phyloP scores from a whole-genome alignment of 2,329 filamentous ascomycete species.

The Falciphora oryzae region DNA sequence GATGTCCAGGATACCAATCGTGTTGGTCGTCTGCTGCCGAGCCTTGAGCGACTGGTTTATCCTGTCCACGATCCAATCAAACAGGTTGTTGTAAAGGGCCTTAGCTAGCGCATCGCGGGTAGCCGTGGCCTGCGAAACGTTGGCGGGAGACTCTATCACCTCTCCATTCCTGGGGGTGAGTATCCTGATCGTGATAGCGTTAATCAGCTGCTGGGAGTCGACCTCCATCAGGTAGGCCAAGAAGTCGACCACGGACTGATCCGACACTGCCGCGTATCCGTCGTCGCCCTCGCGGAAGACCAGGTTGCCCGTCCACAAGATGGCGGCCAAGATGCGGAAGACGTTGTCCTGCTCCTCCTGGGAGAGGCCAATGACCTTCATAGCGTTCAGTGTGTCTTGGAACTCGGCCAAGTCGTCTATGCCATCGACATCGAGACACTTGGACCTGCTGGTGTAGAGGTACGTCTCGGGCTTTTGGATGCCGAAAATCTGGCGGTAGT shows the following conservation, averaged over 20 bases:
- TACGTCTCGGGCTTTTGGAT: slow-evolving; percentile 91
- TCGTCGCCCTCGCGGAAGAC: slow-evolving; percentile 84
- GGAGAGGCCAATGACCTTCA: slow-evolving; percentile 86
- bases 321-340: slow-evolving; percentile 86
- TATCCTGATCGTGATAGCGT: slow-evolving; percentile 84
- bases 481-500: slow-evolving; percentile 82
- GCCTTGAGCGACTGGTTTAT: slow-evolving; percentile 86
- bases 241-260: slow-evolving; percentile 90
- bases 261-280: slow-evolving; percentile 79
- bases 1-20: slow-evolving; percentile 95
- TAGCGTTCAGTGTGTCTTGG: slow-evolving; percentile 84
- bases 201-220: slow-evolving; percentile 70
- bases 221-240: slow-evolving; percentile 91
- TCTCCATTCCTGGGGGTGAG: slow-evolving; percentile 64
- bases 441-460: slow-evolving; percentile 86
- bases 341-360: slow-evolving; percentile 92
- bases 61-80: slow-evolving; percentile 95
- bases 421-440: slow-evolving; percentile 89
- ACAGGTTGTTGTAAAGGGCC: slow-evolving; percentile 95
- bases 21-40: slow-evolving; percentile 67
- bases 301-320: slow-evolving; percentile 93
- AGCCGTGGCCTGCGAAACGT: slow-evolving; percentile 76
- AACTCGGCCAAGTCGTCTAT: slow-evolving; percentile 91
- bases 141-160: slow-evolving; percentile 70
- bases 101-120: slow-evolving; percentile 90